These are phyloP conservation scores for Vanrija sp. DNA, from an alignment of 1,284 basidiomycete genomes.

Conservation along the genomic window DNA sequence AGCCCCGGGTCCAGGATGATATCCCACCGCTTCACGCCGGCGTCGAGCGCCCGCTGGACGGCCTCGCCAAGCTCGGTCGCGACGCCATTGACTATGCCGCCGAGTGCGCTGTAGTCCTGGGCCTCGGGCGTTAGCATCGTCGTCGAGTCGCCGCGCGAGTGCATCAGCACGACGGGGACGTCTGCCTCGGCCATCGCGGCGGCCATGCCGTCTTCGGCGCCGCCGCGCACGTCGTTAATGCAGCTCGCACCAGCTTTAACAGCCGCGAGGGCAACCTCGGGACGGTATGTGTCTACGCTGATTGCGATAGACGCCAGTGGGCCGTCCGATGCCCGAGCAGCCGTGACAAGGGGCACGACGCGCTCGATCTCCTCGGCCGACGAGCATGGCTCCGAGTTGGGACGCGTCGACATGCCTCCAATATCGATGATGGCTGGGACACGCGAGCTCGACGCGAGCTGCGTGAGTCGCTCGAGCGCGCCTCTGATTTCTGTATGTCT, in stretches of 20 bases:
- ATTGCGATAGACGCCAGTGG: conserved; percentile 55
- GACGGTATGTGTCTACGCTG: conserved; percentile 90
- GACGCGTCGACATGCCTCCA: conserved; percentile 90
- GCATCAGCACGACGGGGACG: conserved; percentile 82
- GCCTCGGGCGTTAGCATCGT: conserved; percentile 59
- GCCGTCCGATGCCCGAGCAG: conserved; percentile 23
- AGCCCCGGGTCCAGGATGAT: conserved; percentile 89
- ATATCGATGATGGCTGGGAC: conserved; percentile 75
- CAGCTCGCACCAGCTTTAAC: conserved; percentile 81
- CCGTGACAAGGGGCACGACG: conserved; percentile 67
- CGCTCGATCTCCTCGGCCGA: conserved; percentile 69
- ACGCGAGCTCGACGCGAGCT: conserved; percentile 14
- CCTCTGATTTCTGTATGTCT: conserved; percentile 26
- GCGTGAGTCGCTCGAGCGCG: conserved; percentile 28
- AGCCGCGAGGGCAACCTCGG: conserved; percentile 71
- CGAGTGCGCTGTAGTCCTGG: conserved; percentile 59
- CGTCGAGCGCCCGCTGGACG: conserved; percentile 65
- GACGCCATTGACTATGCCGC: conserved; percentile 66
- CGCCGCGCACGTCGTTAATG: conserved; percentile 90
- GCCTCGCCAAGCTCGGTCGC: conserved; percentile 67
- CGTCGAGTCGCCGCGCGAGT: conserved; percentile 72
- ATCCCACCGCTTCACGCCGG: conserved; percentile 82
- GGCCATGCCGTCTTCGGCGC: conserved; percentile 63
- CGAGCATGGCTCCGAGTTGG: conserved; percentile 63
- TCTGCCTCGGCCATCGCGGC: conserved; percentile 58